These are phyloP conservation scores for Cordyceps pruinosa DNA, from an alignment of 2,329 filamentous ascomycete species.

Conservation along the genomic window DNA sequence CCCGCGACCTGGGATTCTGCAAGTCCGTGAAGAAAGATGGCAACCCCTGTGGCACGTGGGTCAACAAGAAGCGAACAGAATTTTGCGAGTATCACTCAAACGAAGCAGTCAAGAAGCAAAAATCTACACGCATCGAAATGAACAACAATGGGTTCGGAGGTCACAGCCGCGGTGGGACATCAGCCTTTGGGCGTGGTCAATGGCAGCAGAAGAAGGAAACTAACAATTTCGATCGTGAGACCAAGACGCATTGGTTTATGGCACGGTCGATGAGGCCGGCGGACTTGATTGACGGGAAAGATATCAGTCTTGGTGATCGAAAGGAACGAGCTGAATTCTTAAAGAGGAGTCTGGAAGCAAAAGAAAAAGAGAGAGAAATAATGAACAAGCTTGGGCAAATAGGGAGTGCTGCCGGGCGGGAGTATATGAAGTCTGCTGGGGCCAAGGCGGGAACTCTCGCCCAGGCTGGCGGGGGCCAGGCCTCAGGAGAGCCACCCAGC, in stretches of 20 bases:
- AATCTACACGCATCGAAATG: conserved; percentile 66
- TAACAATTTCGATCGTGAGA: conserved; percentile 48
- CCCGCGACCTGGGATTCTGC: conserved; percentile 84
- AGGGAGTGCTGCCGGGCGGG: conserved; percentile 59
- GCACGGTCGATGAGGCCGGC: conserved; percentile 47
- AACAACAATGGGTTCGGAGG: conserved; percentile 56
- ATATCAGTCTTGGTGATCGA: conserved; percentile 48
- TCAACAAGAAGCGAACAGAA: conserved; percentile 81
- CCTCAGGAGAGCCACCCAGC: conserved; percentile 14
- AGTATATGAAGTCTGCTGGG: conserved; percentile 55
- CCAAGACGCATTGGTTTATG: conserved; percentile 52
- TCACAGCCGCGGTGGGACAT: conserved; percentile 20
- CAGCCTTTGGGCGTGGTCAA: conserved; percentile 17
- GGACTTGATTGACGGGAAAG: conserved; percentile 58
- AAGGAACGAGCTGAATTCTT: conserved; percentile 59
- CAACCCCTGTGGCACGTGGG: conserved; percentile 70
- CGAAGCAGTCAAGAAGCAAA: conserved; percentile 63
- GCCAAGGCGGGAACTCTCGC: conserved; percentile 12
- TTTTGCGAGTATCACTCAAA: conserved; percentile 93
- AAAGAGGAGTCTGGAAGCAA: conserved; percentile 55
- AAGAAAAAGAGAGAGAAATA: conserved; percentile 67
- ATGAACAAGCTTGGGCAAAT: conserved; percentile 59
- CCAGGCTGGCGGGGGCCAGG: background rate
- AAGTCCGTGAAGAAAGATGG: conserved; percentile 81
- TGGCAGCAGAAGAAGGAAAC: conserved; percentile 19